Evolutionary conservation across 1,284 basidiomycete genomes (phyloP).

Genomic region (Mycena sp.): DNA sequence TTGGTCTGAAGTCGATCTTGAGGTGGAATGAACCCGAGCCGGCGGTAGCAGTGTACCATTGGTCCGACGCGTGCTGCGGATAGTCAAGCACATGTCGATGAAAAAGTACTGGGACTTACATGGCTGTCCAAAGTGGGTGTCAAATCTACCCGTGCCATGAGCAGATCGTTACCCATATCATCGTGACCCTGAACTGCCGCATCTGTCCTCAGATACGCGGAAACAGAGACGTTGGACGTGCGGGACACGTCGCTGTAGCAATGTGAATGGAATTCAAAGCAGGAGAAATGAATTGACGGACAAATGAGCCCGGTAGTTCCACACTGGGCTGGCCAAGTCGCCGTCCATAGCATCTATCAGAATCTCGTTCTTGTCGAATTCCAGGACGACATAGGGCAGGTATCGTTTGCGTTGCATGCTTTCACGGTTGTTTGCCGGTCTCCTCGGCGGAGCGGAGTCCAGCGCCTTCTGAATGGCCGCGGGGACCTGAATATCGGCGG

Average conservation of each 20-base stretch:
- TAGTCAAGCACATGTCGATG: conserved; percentile 27
- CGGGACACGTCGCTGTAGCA: conserved; percentile 83
- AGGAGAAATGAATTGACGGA: conserved; percentile 51
- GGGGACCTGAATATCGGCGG: conserved; percentile 81
- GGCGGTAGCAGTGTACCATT: conserved; percentile 90
- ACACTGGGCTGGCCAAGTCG: conserved; percentile 84
- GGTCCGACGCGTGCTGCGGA: conserved; percentile 72
- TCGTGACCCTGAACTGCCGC: conserved; percentile 69
- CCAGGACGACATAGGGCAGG: conserved; percentile 96
- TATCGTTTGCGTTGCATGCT: conserved; percentile 92
- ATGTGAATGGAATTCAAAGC: not conserved
- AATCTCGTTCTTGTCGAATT: conserved; percentile 99
- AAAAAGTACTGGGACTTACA: conserved; percentile 51
- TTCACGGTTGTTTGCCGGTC: conserved; percentile 78
- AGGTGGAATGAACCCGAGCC: conserved; percentile 95
- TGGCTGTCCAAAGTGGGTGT: conserved; percentile 87
- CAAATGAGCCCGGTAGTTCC: conserved; percentile 99
- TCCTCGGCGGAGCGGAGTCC: conserved; percentile 61
- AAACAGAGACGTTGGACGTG: conserved; percentile 90
- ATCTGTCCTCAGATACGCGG: conserved; percentile 86
- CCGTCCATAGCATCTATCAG: conserved; percentile 96
- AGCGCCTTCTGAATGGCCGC: conserved; percentile 89
- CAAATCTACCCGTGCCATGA: conserved; percentile 92
- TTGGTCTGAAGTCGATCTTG: conserved; percentile 93
- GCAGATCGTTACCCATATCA: conserved; percentile 89